Evolutionary conservation across 148 eudicot species (phyloP).

Genomic region (Euryodendron excelsum): DNA sequence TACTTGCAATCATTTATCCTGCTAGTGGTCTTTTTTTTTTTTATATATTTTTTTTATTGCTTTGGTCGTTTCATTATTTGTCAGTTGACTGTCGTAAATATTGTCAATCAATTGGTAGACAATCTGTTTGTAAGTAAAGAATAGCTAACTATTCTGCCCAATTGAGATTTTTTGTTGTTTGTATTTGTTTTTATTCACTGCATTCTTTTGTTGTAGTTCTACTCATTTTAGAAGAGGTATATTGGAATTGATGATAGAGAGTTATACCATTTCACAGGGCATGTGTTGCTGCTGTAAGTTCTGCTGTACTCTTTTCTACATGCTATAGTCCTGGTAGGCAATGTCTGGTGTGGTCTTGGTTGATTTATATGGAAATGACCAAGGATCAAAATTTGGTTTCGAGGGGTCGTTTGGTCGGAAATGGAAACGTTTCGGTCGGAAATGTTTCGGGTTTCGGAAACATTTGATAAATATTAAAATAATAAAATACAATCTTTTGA

Average conservation of each 20-base stretch:
- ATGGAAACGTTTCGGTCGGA: no score
- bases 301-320: no score
- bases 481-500: no score
- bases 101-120: background rate
- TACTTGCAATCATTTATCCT: background rate
- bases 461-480: no score
- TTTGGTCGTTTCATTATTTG: background rate
- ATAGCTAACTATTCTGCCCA: background rate
- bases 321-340: background rate
- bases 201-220: background rate
- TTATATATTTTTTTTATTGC: background rate
- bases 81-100: background rate
- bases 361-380: conserved; percentile 3
- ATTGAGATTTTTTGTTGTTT: background rate
- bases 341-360: background rate
- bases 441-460: no score
- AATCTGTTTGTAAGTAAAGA: background rate
- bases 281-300: no score
- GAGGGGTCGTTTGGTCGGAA: no score
- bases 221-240: background rate
- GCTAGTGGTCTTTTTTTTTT: background rate
- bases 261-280: no score
- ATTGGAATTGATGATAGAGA: no score
- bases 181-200: background rate
- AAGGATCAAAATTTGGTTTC: no score